These are phyloP conservation scores for Fusarium sublunatum DNA, from an alignment of 2,329 filamentous ascomycete genomes.

Conservation along the genomic window DNA sequence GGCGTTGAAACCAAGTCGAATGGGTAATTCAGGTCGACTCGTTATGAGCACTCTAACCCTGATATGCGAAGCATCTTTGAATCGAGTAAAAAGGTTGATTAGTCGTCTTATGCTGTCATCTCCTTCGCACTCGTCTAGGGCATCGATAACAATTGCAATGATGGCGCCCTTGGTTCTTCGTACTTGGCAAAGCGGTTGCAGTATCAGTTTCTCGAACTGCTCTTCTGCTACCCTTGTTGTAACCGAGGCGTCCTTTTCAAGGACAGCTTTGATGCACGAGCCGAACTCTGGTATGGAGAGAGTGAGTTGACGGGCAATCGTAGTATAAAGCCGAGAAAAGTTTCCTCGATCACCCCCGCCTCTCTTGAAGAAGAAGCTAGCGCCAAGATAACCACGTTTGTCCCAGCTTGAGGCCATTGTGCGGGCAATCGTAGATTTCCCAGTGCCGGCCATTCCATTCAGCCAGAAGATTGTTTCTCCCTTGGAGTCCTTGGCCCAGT, in stretches of 20 bases:
- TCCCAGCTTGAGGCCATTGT: background rate
- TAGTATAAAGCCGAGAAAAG: conserved; percentile 51
- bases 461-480: conserved; percentile 10
- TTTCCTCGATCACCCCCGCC: background rate
- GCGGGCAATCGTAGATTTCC: conserved; percentile 5
- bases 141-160: conserved; percentile 49
- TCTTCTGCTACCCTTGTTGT: background rate
- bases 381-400: background rate
- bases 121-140: conserved; percentile 42
- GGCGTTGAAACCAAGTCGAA: conserved; percentile 51
- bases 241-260: conserved; percentile 8
- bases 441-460: conserved; percentile 1
- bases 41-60: conserved; percentile 53
- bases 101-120: background rate
- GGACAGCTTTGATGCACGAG: conserved; percentile 34
- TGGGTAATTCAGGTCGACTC: conserved; percentile 55
- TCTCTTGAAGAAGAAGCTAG: conserved; percentile 8
- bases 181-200: conserved; percentile 14
- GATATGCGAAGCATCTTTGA: conserved; percentile 13
- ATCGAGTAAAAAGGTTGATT: background rate
- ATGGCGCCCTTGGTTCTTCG: too few relatives aligned
- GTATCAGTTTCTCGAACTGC: conserved; percentile 28
- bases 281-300: conserved; percentile 8
- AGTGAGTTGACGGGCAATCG: conserved; percentile 52
- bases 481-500: conserved; percentile 1